Base-by-base conservation (phyloP, 345 rosid genomes). In the Hibiscus trionum region DNA sequence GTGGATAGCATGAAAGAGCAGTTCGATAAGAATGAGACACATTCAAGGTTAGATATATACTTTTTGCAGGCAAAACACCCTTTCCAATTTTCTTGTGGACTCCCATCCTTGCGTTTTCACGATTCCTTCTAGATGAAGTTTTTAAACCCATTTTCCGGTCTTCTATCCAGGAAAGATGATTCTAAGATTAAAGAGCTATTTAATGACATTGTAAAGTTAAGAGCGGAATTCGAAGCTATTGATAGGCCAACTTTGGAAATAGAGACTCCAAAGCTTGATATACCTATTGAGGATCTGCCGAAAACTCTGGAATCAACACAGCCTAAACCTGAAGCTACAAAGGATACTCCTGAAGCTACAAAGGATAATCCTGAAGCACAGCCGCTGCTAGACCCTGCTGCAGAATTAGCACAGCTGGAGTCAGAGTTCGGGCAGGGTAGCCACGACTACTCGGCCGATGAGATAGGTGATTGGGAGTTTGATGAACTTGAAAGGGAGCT, bases 401-500 rank as follows among this genome's bases (percentile, higher is more conserved):
- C 96, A 11, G 99, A 92, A 77, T 77, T 95, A 76, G 96, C 97
- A 7, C 86, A 86, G 88, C 82, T 95, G 49, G 99, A 95, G 80
- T 87, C 93, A 0, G 99, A 90, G 83, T 87, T 92, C 77, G 99
- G 97, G 74, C 90, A 92, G 78, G 90, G 17, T 68, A 80, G 79
- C 56, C 88, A 73, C 57, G 93, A 90, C 83, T 94, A 94, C 82
- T 82, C 95, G 1, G 65, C 78, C 3, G 93, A 86, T 72, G 98
- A 94, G 85, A 85, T 94, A 70, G 89, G 88, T 71, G 97, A 82
- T 79, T 94, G 98, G 97, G 98, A 94, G 74, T 94, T 94, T 16
- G 98, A 94, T 62, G 98, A 94, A 84, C 98, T 91, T 10, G 97
- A 94, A 77, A 87, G 84, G 78, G 98, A 94, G 76, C 74, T 94